A percentile compares a stretch with the other conserved stretches of the same genome.
Conservation (phyloP, 768 basidiomycete species). For the Xerocomellus dryophilus region DNA sequence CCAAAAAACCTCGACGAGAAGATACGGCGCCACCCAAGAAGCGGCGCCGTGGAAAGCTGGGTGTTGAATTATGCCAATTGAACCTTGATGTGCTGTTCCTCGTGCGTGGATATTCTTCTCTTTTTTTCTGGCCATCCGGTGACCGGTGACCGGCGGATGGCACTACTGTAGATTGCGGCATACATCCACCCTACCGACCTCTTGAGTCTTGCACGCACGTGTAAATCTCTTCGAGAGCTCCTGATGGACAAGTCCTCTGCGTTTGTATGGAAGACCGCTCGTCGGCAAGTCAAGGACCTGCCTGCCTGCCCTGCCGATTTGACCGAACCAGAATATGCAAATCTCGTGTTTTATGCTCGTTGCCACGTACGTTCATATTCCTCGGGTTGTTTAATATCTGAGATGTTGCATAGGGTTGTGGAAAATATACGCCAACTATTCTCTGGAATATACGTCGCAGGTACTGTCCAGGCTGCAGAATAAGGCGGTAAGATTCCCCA, state of each 20-base stretch:
- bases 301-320: conserved; percentile 44
- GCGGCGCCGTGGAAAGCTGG: not conserved
- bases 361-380: conserved; percentile 15
- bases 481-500: not conserved
- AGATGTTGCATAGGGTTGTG: conserved; percentile 3
- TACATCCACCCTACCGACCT: conserved; percentile 35
- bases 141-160: not conserved
- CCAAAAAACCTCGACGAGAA: not conserved
- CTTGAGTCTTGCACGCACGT: conserved; percentile 37
- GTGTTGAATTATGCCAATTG: conserved; percentile 4
- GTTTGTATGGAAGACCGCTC: conserved; percentile 25
- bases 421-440: not conserved
- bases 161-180: conserved; percentile 39
- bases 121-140: not conserved
- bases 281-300: conserved; percentile 34
- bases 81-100: conserved; percentile 13
- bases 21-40: not conserved
- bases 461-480: conserved; percentile 8
- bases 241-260: conserved; percentile 31
- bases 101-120: not conserved
- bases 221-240: conserved; percentile 36
- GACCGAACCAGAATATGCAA: conserved; percentile 42
- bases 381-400: not conserved
- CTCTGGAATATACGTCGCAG: conserved; percentile 12
- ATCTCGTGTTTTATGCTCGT: conserved; percentile 32